These are phyloP conservation scores for Linum trigynum DNA, from an alignment of 345 rosid genomes.

Conservation along the genomic window DNA sequence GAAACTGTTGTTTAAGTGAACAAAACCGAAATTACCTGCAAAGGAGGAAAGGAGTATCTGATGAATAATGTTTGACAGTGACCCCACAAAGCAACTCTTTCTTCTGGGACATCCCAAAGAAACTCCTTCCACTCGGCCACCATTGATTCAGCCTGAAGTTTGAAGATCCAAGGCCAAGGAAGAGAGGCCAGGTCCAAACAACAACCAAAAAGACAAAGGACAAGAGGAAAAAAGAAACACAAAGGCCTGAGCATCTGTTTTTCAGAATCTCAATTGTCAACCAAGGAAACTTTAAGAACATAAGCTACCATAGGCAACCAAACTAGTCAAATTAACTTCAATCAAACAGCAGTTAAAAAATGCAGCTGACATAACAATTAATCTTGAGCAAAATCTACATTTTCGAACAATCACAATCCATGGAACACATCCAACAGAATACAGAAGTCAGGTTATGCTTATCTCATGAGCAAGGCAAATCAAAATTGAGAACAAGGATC, in stretches of 20 bases:
- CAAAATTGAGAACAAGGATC: too few relatives aligned
- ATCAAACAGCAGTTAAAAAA: too few relatives aligned
- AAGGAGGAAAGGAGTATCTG: constrained; percentile 78
- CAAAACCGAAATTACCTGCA: constrained; percentile 46
- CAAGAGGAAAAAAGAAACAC: constrained; percentile 4
- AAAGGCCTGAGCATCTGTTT: too few relatives aligned
- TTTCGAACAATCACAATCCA: too few relatives aligned
- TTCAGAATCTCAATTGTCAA: not conserved
- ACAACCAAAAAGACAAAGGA: not conserved
- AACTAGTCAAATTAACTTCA: too few relatives aligned
- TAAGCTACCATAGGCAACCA: too few relatives aligned
- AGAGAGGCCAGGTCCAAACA: not conserved
- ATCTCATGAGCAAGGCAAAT: too few relatives aligned
- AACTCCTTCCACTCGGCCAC: constrained; percentile 99
- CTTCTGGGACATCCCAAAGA: constrained; percentile 99
- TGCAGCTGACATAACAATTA: too few relatives aligned
- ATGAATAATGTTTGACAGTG: constrained; percentile 91
- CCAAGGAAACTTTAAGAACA: not conserved
- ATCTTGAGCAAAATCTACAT: too few relatives aligned
- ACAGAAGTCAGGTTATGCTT: too few relatives aligned
- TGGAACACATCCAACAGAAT: too few relatives aligned
- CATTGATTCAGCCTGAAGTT: constrained; percentile 89
- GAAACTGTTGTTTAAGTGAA: not conserved
- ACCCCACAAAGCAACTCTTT: constrained; percentile 93
- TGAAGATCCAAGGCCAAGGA: not conserved